These are phyloP conservation scores for Gloeophyllum trabeum DNA, from an alignment of 768 basidiomycete species.

Conservation along the genomic window DNA sequence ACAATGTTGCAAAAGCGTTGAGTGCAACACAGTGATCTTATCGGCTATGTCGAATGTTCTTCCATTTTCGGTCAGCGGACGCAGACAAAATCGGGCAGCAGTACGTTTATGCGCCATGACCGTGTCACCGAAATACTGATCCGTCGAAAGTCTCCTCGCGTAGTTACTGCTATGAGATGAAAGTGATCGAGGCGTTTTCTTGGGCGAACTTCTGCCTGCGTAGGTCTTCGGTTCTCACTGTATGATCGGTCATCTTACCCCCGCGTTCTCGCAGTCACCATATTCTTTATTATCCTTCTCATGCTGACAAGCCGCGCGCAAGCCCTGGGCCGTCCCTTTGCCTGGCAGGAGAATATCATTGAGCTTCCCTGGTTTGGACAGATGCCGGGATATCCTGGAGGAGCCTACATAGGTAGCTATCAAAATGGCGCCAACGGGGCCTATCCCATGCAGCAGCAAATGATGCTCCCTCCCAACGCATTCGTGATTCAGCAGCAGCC, in stretches of 20 bases:
- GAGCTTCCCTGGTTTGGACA: slow-evolving; percentile 76
- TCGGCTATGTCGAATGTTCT: slow-evolving; percentile 55
- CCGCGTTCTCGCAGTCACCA: slow-evolving; percentile 21
- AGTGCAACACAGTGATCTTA: slow-evolving; percentile 70
- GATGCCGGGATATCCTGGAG: slow-evolving; percentile 40
- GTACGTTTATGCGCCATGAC: slow-evolving; percentile 24
- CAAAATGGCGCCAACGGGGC: not conserved
- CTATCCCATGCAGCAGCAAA: not conserved
- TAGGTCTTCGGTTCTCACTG: slow-evolving; percentile 8
- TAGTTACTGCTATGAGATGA: slow-evolving; percentile 70
- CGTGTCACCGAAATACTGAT: slow-evolving; percentile 5
- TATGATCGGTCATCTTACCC: not conserved
- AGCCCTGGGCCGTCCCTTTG: slow-evolving; percentile 36
- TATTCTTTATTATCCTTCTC: slow-evolving; percentile 46
- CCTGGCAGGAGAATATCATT: slow-evolving; percentile 46
- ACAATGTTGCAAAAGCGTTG: too few species aligned
- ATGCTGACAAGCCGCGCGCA: slow-evolving; percentile 45
- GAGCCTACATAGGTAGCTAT: slow-evolving; percentile 1
- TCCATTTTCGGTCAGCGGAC: slow-evolving; percentile 27
- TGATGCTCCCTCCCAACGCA: slow-evolving; percentile 13
- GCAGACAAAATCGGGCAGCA: slow-evolving; percentile 41
- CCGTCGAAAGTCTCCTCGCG: slow-evolving; percentile 34
- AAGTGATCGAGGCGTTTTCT: slow-evolving; percentile 66
- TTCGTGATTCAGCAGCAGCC: slow-evolving; percentile 37
- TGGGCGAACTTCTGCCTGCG: slow-evolving; percentile 58